Evolutionary conservation across 371 early-diverging fungal species (phyloP), one percentile per base, ranked within the genome.

Genomic region (Mucor plumbeus): DNA sequence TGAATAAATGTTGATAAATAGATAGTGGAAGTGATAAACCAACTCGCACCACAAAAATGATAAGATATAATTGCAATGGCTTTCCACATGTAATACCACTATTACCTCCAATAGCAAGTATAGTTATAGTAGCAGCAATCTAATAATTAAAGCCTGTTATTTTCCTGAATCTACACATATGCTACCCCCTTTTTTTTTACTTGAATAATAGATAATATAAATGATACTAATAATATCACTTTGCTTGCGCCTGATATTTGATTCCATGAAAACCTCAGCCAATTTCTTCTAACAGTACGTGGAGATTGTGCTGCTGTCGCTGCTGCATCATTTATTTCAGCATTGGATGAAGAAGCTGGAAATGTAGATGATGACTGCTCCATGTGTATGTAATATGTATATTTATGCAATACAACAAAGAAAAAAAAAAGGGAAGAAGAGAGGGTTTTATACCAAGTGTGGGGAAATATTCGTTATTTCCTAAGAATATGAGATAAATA

Each of bases 31-130:
- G 67, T 10, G 76, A 67, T 19, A 79, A 54, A 33, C 69, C 72
- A 9, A 77, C 77, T 63, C 83, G 76, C 21, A 76, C 61, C 4
- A 73, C 69, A 62, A 73, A 80, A 1, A 83, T 68, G 21, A 79
- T 79, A 39, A 83, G 59, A 56, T 74, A 83, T 0, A 79, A 41
- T 47, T 77, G 60, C 31, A 83, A 61, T 40, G 80, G 81, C 67
- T 74, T 77, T 21, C 75, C 78, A 63, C 83, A 83, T n/a, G 38
- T 10, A 8, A 48, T 26, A 1, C 21, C 9, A 19, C 48, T 35
- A 9, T 7, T 17, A 19, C 36, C 36, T n/a, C 62, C 62, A 26
- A 48, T 10, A 7, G 34, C 56, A 5, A 63, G 41, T 14, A 63
- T 57, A 36, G 48, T 38, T 34, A 48, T 26, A 2, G 59, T 64